A percentile compares a stretch with the other conserved stretches of the same genome.
phyloP scores from a whole-genome alignment of 176 grass and related monocot species.

The Saccharum spontaneum region DNA sequence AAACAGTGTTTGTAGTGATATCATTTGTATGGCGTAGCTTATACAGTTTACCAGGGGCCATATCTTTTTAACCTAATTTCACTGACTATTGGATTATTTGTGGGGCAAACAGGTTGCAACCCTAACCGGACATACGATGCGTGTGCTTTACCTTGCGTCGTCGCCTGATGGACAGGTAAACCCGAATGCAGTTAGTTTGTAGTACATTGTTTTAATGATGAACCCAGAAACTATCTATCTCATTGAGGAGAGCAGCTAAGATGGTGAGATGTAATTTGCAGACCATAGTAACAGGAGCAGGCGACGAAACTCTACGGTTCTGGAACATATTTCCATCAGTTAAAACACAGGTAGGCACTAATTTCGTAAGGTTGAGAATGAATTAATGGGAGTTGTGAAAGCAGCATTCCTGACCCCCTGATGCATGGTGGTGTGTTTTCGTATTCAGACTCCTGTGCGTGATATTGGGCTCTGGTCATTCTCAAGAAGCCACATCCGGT shows the following conservation, averaged over 20 bases:
- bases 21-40: background rate
- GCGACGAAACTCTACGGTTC: constrained; percentile 92
- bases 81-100: background rate
- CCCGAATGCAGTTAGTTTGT: background rate
- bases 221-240: background rate
- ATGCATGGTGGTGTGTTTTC: background rate
- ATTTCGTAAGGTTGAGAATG: background rate
- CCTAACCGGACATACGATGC: constrained; percentile 83
- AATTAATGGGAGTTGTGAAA: background rate
- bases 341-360: constrained; percentile 59
- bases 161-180: constrained; percentile 97
- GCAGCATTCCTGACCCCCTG: background rate
- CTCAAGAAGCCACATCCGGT: constrained; percentile 85
- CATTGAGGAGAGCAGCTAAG: background rate
- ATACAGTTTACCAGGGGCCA: background rate
- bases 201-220: background rate
- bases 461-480: constrained; percentile 80
- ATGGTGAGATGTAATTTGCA: constrained; percentile 35
- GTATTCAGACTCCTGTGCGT: constrained; percentile 72
- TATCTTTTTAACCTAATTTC: background rate
- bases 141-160: constrained; percentile 87
- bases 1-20: background rate
- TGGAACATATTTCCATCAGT: constrained; percentile 95
- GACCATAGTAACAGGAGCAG: constrained; percentile 94
- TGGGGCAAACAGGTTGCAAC: constrained; percentile 64